These are phyloP conservation scores for Lachnellula cervina DNA, from an alignment of 2,329 filamentous ascomycete species.

Conservation along the genomic window DNA sequence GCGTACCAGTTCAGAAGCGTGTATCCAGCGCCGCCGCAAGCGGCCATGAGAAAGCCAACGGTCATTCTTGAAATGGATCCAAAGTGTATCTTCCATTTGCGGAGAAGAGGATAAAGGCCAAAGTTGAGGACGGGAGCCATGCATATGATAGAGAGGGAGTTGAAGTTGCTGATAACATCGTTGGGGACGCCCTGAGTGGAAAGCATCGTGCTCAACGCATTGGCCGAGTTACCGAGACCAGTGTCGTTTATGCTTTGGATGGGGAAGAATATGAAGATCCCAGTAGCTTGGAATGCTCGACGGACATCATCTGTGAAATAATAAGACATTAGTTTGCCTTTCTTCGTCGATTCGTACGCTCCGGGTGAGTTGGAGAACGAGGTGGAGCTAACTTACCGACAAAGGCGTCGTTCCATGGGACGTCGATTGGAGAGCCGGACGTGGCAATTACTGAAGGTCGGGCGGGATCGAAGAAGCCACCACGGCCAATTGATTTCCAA, in stretches of 20 bases:
- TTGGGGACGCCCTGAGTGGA: conserved; percentile 67
- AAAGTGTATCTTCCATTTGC: conserved; percentile 58
- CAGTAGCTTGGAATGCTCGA: conserved; percentile 63
- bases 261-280: conserved; percentile 56
- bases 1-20: conserved; percentile 56
- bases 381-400: conserved; percentile 37
- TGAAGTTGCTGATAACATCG: conserved; percentile 71
- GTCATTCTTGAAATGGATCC: conserved; percentile 73
- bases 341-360: background rate
- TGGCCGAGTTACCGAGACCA: conserved; percentile 46
- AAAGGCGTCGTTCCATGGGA: conserved; percentile 78
- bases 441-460: conserved; percentile 60
- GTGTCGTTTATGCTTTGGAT: conserved; percentile 35
- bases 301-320: conserved; percentile 55
- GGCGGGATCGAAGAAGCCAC: conserved; percentile 60
- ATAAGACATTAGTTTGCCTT: background rate
- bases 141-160: conserved; percentile 69
- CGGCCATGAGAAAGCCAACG: conserved; percentile 60
- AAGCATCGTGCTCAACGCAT: conserved; percentile 56
- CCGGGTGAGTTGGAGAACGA: background rate
- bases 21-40: conserved; percentile 52
- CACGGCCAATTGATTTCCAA: conserved; percentile 43
- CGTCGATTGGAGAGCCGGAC: conserved; percentile 56
- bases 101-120: conserved; percentile 63
- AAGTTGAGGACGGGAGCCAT: conserved; percentile 67